These are phyloP conservation scores for Pisolithus albus DNA, from an alignment of 768 basidiomycete genomes.

Conservation along the genomic window DNA sequence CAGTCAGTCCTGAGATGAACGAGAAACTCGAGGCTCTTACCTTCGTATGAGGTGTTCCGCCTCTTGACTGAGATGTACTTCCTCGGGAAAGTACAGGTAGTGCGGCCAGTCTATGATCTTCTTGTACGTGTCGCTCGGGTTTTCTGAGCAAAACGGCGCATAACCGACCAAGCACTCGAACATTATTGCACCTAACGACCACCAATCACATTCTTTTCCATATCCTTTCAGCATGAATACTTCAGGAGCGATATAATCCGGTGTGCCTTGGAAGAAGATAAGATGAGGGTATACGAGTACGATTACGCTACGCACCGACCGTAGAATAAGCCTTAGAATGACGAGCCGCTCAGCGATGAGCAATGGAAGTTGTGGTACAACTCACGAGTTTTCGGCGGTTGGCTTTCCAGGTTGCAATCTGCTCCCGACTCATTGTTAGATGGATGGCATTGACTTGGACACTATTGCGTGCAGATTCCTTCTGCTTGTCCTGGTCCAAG, in stretches of 20 bases:
- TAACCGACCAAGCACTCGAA: constrained; percentile 98
- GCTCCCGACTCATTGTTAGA: constrained; percentile 92
- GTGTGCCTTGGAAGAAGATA: constrained; percentile 21
- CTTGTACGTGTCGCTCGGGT: constrained; percentile 95
- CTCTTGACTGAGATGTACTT: constrained; percentile 88
- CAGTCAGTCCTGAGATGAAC: constrained; percentile 5
- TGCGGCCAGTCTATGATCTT: constrained; percentile 96
- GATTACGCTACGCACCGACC: constrained; percentile 36
- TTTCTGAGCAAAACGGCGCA: constrained; percentile 96
- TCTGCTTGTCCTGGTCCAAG: constrained; percentile 68
- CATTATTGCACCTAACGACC: constrained; percentile 98
- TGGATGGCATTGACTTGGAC: constrained; percentile 98
- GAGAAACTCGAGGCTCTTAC: constrained; percentile 35
- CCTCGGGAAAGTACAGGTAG: constrained; percentile 90
- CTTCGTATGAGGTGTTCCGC: constrained; percentile 84
- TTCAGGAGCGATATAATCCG: constrained; percentile 84
- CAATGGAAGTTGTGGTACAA: constrained; percentile 1
- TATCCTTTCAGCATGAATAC: constrained; percentile 97
- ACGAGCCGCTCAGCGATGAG: constrained; percentile 2
- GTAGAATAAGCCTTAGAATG: constrained; percentile 82
- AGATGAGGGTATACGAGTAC: neutral
- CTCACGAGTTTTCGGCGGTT: constrained; percentile 89
- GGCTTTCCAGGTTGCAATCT: constrained; percentile 99
- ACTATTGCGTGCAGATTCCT: constrained; percentile 73
- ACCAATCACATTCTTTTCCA: constrained; percentile 99